Percentiles rank a stretch among this genome's conserved stretches.
Evolutionary conservation across 108 stramenopile species (phyloP).

Genomic region (Discostella pseudostelligera): DNA sequence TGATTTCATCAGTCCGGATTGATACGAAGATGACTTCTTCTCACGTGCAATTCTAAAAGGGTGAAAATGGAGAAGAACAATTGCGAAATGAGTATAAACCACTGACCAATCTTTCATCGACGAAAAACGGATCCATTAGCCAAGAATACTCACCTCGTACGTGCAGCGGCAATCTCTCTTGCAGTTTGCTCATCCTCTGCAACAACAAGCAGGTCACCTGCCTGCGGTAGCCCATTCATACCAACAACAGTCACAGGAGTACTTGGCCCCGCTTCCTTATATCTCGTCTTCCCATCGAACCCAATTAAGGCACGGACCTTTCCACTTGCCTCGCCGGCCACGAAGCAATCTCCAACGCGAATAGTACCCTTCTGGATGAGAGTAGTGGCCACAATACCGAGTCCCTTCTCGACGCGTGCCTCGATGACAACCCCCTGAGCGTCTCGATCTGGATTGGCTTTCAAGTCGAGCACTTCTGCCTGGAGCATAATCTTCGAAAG

Average conservation of each 20-base stretch:
- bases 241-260: constrained; percentile 87
- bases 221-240: constrained; percentile 83
- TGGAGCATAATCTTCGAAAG: constrained; percentile 93
- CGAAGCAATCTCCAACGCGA: constrained; percentile 88
- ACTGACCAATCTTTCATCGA: not conserved
- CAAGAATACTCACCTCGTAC: constrained; percentile 53
- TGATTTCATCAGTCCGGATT: constrained; percentile 82
- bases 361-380: constrained; percentile 97
- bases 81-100: not conserved
- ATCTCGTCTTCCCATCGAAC: constrained; percentile 75
- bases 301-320: constrained; percentile 85
- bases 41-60: constrained; percentile 69
- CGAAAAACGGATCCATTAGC: not conserved
- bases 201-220: constrained; percentile 88
- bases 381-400: constrained; percentile 93
- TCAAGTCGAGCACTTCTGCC: constrained; percentile 91
- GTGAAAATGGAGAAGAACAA: constrained; percentile 12
- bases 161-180: constrained; percentile 70
- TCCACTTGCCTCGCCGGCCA: constrained; percentile 90
- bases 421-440: constrained; percentile 96
- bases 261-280: constrained; percentile 89
- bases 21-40: constrained; percentile 63
- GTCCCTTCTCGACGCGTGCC: constrained; percentile 86
- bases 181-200: constrained; percentile 80
- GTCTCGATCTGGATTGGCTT: constrained; percentile 84